Conservation (phyloP, 345 rosid genomes). For the Conringia planisiliqua region DNA sequence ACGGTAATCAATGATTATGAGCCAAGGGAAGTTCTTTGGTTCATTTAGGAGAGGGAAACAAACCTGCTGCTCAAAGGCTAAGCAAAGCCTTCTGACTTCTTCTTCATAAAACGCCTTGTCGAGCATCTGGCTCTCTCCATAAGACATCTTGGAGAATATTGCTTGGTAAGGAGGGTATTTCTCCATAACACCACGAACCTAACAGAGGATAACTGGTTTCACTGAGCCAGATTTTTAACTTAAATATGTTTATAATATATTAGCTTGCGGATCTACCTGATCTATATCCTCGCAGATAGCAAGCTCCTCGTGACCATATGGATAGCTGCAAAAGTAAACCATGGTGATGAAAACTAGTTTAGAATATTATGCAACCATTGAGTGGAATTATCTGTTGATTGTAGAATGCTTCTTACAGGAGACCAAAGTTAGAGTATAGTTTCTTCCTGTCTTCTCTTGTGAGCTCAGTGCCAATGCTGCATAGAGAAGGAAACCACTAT, state of each 20-base stretch:
- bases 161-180: slow-evolving; percentile 95
- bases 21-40: not conserved
- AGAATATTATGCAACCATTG: not conserved
- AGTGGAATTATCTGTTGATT: not conserved
- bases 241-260: not conserved
- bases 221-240: not conserved
- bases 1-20: not conserved
- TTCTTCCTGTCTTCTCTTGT: slow-evolving; percentile 96
- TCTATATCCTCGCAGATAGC: slow-evolving; percentile 87
- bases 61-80: slow-evolving; percentile 98
- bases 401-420: slow-evolving; percentile 53
- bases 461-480: slow-evolving; percentile 98
- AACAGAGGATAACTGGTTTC: not conserved
- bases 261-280: slow-evolving; percentile 47
- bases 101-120: slow-evolving; percentile 98
- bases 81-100: slow-evolving; percentile 97
- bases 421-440: slow-evolving; percentile 89
- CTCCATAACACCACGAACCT: slow-evolving; percentile 95
- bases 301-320: slow-evolving; percentile 88
- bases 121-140: slow-evolving; percentile 97
- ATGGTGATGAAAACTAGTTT: slow-evolving; percentile 6
- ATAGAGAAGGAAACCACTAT: not conserved
- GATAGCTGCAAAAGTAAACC: slow-evolving; percentile 46
- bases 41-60: slow-evolving; percentile 1
- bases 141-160: slow-evolving; percentile 77